Conservation (phyloP, 75 land plant species). For the Ceratopteris richardii region DNA sequence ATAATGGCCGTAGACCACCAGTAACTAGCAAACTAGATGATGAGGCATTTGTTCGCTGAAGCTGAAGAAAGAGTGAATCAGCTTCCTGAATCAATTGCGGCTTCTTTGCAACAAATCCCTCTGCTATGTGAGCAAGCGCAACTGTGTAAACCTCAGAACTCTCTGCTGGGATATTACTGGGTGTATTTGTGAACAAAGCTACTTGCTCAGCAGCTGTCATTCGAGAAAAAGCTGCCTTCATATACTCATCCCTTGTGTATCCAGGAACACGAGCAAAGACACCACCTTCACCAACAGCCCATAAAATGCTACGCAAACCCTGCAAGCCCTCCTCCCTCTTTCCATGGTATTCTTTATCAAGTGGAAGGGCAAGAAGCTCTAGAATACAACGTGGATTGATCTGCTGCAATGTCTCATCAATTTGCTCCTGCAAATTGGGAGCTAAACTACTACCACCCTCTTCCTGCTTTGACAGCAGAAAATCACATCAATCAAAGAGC, state of each 20-base stretch:
- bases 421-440: slow-evolving; percentile 70
- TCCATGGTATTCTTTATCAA: slow-evolving; percentile 41
- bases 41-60: slow-evolving; percentile 56
- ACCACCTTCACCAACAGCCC: slow-evolving; percentile 90
- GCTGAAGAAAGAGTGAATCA: slow-evolving; percentile 60
- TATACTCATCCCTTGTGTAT: slow-evolving; percentile 75
- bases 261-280: slow-evolving; percentile 68
- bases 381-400: slow-evolving; percentile 78
- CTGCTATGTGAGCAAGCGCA: slow-evolving; percentile 84
- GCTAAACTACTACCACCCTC: slow-evolving; percentile 85
- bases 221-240: slow-evolving; percentile 73
- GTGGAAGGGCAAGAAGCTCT: slow-evolving; percentile 83
- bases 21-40: slow-evolving; percentile 14
- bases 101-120: slow-evolving; percentile 64
- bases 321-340: slow-evolving; percentile 75
- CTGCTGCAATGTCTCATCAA: slow-evolving; percentile 91
- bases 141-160: slow-evolving; percentile 78
- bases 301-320: slow-evolving; percentile 68
- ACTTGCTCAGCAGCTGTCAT: slow-evolving; percentile 96
- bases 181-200: slow-evolving; percentile 65
- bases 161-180: slow-evolving; percentile 79
- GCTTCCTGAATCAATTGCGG: slow-evolving; percentile 76
- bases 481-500: not conserved
- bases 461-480: slow-evolving; percentile 33
- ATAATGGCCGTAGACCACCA: slow-evolving; percentile 3